Conservation (phyloP, 345 rosid genomes). For the Melastoma malabathricum region DNA sequence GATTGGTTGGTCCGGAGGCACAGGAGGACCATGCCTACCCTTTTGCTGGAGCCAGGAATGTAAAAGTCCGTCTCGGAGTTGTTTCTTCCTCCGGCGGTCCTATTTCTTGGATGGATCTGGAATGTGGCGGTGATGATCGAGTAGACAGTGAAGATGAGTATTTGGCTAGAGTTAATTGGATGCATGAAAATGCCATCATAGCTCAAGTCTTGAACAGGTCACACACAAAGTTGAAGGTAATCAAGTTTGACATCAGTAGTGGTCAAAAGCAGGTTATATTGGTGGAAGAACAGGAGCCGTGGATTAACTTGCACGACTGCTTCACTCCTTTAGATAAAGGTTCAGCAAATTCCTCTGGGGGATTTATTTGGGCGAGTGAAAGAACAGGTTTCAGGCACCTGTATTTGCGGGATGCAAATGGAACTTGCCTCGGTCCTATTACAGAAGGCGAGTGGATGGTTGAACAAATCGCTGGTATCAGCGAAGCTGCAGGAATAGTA, state of each 20-base stretch:
- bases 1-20: constrained; percentile 61
- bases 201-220: constrained; percentile 76
- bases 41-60: constrained; percentile 87
- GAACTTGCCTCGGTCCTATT: constrained; percentile 62
- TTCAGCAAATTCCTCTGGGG: constrained; percentile 37
- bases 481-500: constrained; percentile 48
- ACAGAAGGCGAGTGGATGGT: constrained; percentile 92
- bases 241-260: constrained; percentile 57
- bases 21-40: constrained; percentile 96
- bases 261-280: constrained; percentile 48
- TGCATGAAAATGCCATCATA: constrained; percentile 53
- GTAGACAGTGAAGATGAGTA: constrained; percentile 50
- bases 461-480: constrained; percentile 76
- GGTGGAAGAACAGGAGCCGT: constrained; percentile 51
- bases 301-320: constrained; percentile 90
- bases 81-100: constrained; percentile 65
- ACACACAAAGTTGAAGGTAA: constrained; percentile 49
- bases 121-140: constrained; percentile 52
- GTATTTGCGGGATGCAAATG: constrained; percentile 61
- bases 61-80: constrained; percentile 72
- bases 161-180: constrained; percentile 82
- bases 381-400: constrained; percentile 80
- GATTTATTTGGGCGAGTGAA: constrained; percentile 97
- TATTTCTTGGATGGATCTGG: constrained; percentile 73
- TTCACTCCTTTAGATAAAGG: constrained; percentile 72